A percentile compares a stretch with the other conserved stretches of the same genome.
phyloP scores from a whole-genome alignment of 306 rosid genomes.

The Cyamopsis tetragonoloba region DNA sequence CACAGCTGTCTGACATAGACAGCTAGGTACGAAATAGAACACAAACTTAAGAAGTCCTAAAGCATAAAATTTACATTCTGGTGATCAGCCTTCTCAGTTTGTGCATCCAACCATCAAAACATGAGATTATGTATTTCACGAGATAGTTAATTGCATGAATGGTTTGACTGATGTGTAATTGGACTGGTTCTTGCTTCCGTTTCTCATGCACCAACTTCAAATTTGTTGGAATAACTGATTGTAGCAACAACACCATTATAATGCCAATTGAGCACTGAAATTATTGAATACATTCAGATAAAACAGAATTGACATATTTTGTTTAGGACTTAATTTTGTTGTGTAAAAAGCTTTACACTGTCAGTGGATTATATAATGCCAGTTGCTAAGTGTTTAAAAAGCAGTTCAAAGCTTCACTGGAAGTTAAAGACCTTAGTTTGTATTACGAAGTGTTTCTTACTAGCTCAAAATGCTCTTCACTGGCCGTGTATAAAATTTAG shows the following conservation, averaged over 20 bases:
- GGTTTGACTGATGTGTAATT: background rate
- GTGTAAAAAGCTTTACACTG: background rate
- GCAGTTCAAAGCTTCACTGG: background rate
- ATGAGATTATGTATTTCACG: background rate
- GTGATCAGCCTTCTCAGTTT: background rate
- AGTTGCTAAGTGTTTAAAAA: background rate
- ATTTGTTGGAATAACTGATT: slow-evolving; percentile 7
- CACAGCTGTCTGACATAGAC: background rate
- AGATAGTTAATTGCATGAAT: background rate
- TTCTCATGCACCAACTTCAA: background rate
- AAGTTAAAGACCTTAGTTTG: background rate
- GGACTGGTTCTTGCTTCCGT: background rate
- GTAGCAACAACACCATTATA: background rate
- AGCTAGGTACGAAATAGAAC: background rate
- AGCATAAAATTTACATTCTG: background rate
- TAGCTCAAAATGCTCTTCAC: background rate
- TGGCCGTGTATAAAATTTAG: slow-evolving; percentile 1
- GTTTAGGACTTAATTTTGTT: background rate
- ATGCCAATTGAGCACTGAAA: background rate
- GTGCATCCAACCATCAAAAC: background rate
- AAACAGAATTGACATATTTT: background rate
- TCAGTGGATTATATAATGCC: background rate
- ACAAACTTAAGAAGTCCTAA: background rate
- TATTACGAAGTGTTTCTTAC: background rate
- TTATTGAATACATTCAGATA: background rate